Percentiles rank a stretch among this genome's conserved stretches.
Conservation (phyloP, 257 asterid species). For the Fraxinus cuspidata region DNA sequence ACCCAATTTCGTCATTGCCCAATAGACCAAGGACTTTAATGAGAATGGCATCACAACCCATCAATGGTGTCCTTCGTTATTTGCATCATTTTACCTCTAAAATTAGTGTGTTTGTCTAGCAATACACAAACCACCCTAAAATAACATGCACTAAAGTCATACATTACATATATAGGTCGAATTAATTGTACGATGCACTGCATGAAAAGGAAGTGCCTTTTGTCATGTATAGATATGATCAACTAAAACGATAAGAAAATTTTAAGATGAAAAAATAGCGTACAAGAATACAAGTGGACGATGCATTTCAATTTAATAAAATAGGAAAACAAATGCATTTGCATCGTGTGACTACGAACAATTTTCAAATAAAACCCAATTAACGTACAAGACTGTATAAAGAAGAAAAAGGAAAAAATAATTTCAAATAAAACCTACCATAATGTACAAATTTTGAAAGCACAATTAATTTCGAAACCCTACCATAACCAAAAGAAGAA, state of each 20-base stretch:
- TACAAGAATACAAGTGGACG: conserved; percentile 1
- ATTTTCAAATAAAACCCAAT: not conserved
- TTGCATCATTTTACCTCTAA: not conserved
- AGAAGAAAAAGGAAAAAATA: too few relatives aligned
- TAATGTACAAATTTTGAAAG: too few relatives aligned
- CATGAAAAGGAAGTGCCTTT: conserved; percentile 16
- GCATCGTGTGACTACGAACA: not conserved
- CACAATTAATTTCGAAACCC: not conserved
- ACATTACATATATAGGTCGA: not conserved
- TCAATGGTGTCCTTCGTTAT: not conserved
- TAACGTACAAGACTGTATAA: too few relatives aligned
- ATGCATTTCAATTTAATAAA: not conserved
- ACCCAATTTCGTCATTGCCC: too few relatives aligned
- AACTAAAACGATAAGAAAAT: conserved; percentile 26
- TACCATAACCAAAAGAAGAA: too few relatives aligned
- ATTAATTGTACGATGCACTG: not conserved
- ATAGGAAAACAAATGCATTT: not conserved
- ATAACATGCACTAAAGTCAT: conserved; percentile 7
- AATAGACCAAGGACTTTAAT: too few relatives aligned
- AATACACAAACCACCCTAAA: conserved; percentile 2
- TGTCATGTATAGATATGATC: not conserved
- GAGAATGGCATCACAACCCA: too few relatives aligned
- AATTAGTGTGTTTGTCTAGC: not conserved
- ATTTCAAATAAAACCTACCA: not conserved
- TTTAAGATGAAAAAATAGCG: conserved; percentile 11